A percentile compares a stretch with the other conserved stretches of the same genome.
These are phyloP conservation scores for Solanum corneliomulleri DNA, from an alignment of 257 asterid genomes.

Conservation along the genomic window DNA sequence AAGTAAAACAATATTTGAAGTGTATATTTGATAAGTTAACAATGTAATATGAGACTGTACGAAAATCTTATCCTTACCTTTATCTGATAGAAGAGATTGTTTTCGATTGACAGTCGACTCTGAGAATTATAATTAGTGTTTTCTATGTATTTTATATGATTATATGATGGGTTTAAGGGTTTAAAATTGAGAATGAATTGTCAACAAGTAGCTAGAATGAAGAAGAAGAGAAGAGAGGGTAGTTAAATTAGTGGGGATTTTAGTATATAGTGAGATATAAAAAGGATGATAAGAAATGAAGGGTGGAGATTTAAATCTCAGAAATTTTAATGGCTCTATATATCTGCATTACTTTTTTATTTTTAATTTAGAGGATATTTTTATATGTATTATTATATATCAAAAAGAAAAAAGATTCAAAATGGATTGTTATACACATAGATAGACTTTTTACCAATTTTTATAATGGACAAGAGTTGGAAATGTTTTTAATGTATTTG, in stretches of 20 bases:
- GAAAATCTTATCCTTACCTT: background rate
- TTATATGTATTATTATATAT: background rate
- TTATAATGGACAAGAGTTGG: background rate
- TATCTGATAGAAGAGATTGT: background rate
- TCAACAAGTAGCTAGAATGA: background rate
- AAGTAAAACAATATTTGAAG: background rate
- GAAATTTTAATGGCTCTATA: constrained; percentile 19
- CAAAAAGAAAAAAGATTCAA: background rate
- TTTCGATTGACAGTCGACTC: background rate
- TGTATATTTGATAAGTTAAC: too few relatives aligned
- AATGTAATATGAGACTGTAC: too few relatives aligned
- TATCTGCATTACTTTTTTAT: background rate
- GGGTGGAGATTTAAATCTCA: constrained; percentile 86
- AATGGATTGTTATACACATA: background rate
- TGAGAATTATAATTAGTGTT: background rate
- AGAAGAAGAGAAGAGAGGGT: background rate
- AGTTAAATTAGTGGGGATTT: background rate
- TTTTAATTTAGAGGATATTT: background rate
- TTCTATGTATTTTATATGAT: background rate
- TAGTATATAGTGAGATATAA: background rate
- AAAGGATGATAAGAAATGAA: constrained; percentile 71
- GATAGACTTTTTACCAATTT: background rate
- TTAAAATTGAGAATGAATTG: background rate
- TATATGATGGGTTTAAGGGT: background rate
- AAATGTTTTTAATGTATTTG: background rate